Conservation (phyloP, 177 flowering plant genomes). For the Vitis hybrid region DNA sequence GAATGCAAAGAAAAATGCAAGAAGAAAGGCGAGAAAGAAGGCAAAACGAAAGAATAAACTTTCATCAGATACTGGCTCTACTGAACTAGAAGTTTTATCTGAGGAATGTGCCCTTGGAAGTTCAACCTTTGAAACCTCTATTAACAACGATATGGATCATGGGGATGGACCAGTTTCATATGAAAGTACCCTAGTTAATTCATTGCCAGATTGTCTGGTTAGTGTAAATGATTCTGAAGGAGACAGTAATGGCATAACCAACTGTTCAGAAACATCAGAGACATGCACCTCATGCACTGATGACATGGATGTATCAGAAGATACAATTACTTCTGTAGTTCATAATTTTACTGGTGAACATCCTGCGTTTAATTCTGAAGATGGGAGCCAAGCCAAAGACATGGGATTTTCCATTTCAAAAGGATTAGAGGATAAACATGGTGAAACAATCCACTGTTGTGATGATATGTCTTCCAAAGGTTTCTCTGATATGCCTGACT, state of each 20-base stretch:
- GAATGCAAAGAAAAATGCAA: conserved; percentile 27
- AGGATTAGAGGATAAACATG: conserved; percentile 12
- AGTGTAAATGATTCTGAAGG: conserved; percentile 11
- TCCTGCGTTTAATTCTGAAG: conserved; percentile 4
- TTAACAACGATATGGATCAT: conserved; percentile 17
- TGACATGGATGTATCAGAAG: conserved; percentile 19
- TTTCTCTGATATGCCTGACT: conserved; percentile 17
- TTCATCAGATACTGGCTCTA: conserved; percentile 18
- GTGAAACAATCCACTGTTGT: conserved; percentile 13
- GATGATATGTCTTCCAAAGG: conserved; percentile 18
- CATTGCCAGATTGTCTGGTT: conserved; percentile 13
- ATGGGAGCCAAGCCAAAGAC: conserved; percentile 8
- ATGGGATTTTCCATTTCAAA: conserved; percentile 3
- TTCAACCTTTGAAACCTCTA: conserved; percentile 27
- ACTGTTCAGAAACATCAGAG: conserved; percentile 17
- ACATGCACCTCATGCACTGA: conserved; percentile 12
- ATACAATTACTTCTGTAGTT: conserved; percentile 12
- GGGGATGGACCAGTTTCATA: conserved; percentile 15
- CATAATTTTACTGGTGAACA: conserved; percentile 13
- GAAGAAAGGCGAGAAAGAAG: conserved; percentile 49
- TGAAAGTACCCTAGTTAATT: conserved; percentile 19
- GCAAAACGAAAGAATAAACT: conserved; percentile 35
- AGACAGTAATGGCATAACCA: background rate
- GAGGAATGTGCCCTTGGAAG: conserved; percentile 20
- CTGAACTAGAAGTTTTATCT: conserved; percentile 16